Conservation (phyloP, 768 basidiomycete genomes). For the Phaffia tasmanica region DNA sequence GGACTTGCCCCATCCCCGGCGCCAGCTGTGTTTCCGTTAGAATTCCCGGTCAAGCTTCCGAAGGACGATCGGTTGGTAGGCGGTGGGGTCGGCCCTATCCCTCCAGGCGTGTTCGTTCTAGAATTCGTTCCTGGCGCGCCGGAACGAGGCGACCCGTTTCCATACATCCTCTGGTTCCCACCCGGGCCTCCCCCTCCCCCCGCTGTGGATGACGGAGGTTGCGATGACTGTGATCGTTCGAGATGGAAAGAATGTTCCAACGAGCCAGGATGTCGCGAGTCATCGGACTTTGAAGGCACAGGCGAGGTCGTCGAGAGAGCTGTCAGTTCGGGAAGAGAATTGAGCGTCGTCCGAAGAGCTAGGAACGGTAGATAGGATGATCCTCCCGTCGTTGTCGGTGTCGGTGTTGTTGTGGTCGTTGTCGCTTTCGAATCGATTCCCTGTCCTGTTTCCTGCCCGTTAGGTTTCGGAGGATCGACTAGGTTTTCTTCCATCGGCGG, state of each 20-base stretch:
- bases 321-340: not conserved
- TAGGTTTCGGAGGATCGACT: not conserved
- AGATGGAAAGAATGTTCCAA: not conserved
- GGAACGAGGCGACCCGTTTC: not conserved
- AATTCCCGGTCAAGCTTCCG: too few species aligned
- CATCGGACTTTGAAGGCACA: not conserved
- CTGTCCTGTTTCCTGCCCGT: too few species aligned
- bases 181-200: not conserved
- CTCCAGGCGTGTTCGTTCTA: not conserved
- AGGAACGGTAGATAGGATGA: conserved; percentile 1
- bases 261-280: not conserved
- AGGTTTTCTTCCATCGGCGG: not conserved
- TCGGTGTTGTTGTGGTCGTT: not conserved
- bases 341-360: conserved; percentile 11
- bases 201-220: not conserved
- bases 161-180: not conserved
- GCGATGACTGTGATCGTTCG: not conserved
- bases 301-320: conserved; percentile 15
- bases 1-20: too few species aligned
- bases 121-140: conserved; percentile 1
- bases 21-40: too few species aligned
- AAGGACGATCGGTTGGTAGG: not conserved
- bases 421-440: not conserved
- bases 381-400: not conserved
- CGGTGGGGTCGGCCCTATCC: conserved; percentile 22